Conservation (phyloP, 1,284 basidiomycete genomes). For the Cronartium quercuum region DNA sequence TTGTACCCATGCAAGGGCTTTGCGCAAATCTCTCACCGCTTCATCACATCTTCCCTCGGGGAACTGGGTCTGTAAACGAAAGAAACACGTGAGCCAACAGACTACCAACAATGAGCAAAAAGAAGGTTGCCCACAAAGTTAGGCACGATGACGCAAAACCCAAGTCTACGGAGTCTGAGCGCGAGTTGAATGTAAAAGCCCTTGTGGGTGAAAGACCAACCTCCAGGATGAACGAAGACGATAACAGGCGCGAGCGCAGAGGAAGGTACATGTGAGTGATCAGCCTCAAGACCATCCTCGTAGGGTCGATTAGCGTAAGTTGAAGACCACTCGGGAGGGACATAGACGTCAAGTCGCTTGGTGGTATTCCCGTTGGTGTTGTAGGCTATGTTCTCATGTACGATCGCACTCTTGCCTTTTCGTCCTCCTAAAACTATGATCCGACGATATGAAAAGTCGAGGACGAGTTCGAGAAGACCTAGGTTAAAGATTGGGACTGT, state of each 20-base stretch:
- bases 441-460: conserved; percentile 21
- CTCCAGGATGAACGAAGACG: conserved; percentile 48
- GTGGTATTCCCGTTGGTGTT: background rate
- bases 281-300: conserved; percentile 36
- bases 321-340: conserved; percentile 5
- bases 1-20: conserved; percentile 49
- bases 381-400: conserved; percentile 40
- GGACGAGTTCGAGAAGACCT: conserved; percentile 15
- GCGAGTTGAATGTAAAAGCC: conserved; percentile 48
- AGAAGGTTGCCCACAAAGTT: conserved; percentile 43
- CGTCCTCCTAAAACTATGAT: conserved; percentile 6
- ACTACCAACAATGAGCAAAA: background rate
- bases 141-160: conserved; percentile 50
- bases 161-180: conserved; percentile 47
- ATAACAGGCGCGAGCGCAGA: conserved; percentile 45
- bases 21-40: conserved; percentile 48
- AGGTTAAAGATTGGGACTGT: background rate
- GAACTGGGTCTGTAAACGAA: conserved; percentile 44
- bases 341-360: conserved; percentile 9
- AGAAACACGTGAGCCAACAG: background rate
- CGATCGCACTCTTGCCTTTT: background rate
- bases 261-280: background rate
- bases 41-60: conserved; percentile 47
- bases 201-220: conserved; percentile 45
- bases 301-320: conserved; percentile 41